These are phyloP conservation scores for Capronia americana DNA, from an alignment of 2,329 filamentous ascomycete genomes.

Conservation along the genomic window DNA sequence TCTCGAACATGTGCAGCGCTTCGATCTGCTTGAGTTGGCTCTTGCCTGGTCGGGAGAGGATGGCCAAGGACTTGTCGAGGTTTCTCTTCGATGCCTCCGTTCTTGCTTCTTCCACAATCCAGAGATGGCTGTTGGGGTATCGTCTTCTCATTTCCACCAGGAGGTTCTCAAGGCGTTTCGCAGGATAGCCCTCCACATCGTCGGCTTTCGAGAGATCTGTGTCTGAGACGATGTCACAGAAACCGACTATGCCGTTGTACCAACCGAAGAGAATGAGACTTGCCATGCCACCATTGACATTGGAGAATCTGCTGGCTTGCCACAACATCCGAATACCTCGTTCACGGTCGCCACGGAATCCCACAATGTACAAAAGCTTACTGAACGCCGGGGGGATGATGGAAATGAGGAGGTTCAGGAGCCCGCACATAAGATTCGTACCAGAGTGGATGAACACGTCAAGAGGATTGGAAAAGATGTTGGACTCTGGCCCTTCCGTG, in stretches of 20 bases:
- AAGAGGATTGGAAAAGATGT: constrained; percentile 73
- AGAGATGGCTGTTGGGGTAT: constrained; percentile 83
- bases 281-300: constrained; percentile 91
- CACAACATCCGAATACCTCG: constrained; percentile 85
- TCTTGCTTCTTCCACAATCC: constrained; percentile 86
- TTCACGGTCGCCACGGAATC: constrained; percentile 87
- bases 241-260: constrained; percentile 85
- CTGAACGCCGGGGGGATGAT: constrained; percentile 90
- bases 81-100: constrained; percentile 72
- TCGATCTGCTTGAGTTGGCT: constrained; percentile 87
- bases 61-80: constrained; percentile 69
- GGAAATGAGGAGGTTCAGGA: constrained; percentile 84
- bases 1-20: constrained; percentile 84
- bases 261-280: constrained; percentile 78
- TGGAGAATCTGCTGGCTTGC: constrained; percentile 83
- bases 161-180: constrained; percentile 68
- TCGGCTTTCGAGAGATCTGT: constrained; percentile 58
- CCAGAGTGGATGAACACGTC: constrained; percentile 91
- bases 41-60: constrained; percentile 64
- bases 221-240: constrained; percentile 81
- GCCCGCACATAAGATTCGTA: constrained; percentile 85
- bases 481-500: constrained; percentile 63
- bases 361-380: constrained; percentile 84
- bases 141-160: constrained; percentile 75
- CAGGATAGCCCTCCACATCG: constrained; percentile 73